Base-by-base conservation (phyloP, 2,329 filamentous ascomycete species). In the Juglanconis sp. region DNA sequence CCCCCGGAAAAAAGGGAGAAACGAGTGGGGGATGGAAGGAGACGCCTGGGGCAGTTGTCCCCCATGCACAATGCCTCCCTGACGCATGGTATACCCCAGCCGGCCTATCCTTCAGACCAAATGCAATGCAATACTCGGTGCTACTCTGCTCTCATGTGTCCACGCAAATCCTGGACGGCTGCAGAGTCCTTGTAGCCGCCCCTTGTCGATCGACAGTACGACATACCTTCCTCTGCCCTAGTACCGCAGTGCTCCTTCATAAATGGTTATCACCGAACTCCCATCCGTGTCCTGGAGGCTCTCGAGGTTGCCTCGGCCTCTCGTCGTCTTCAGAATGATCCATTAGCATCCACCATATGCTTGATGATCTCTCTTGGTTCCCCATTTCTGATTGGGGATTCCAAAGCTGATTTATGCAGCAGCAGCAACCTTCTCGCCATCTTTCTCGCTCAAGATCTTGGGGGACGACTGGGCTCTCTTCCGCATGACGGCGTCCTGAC, bases 401-500 rank as follows among this genome's bases (percentile, higher is more conserved):
- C 8, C 13, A 4, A 32, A 8, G 15, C 6, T 31, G 6, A 8
- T 49, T 44, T 61, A 62, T 52, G 56, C 52, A 2, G 72, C 66
- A 30, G 36, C 46, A 15, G 47, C 35, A 11, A 51, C 32, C 47
- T 57, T 51, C 47, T 57, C 53, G 62, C 72, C 72, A 68, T 77
- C 69, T 69, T 76, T 75, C 71, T 79, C 71, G 48, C 68, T 65
- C 56, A 72, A 34, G 54, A 69, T 76, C 68, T 76, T 72, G 4
- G 46, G 24, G 3, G 46, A 10, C 31, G 46, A 31, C 24, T 55
- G 72, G 69, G 50, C 42, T 55, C 32, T n/a, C 54, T 1, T 58
- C 65, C 89, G 86, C 82, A 95, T 93, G 74, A 91, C 88, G 66
- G 93, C 93, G 69, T 97, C 93, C 75, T 97, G 93, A 67, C 90